phyloP scores from a whole-genome alignment of 2,329 filamentous ascomycete genomes.

The Apiospora aurea region DNA sequence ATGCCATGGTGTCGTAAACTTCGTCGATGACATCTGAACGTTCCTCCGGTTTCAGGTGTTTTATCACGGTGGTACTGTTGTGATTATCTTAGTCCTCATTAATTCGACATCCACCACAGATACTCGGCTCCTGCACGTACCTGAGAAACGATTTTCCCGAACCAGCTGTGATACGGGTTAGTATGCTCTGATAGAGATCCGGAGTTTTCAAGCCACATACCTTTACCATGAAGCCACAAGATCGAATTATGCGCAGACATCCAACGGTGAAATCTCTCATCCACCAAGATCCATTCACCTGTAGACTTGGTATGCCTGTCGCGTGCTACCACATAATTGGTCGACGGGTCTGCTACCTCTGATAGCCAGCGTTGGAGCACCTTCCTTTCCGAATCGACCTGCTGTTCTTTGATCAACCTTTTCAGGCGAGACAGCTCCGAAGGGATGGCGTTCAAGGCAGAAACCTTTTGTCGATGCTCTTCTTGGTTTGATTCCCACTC shows the following conservation, averaged over 20 bases:
- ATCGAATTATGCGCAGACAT: not conserved
- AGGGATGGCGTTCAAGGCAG: not conserved
- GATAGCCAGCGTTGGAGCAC: not conserved
- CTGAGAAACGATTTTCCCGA: not conserved
- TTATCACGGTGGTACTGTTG: not conserved
- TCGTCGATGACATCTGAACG: no score
- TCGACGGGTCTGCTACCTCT: not conserved
- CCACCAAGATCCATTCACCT: not conserved
- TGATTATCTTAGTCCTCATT: not conserved
- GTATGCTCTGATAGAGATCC: not conserved
- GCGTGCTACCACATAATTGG: not conserved
- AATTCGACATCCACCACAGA: no score
- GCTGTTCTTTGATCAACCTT: not conserved
- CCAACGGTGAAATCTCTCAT: not conserved
- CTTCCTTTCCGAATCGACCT: not conserved
- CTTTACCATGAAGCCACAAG: not conserved
- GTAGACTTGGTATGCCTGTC: not conserved
- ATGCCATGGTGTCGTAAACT: not conserved
- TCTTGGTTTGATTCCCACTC: not conserved
- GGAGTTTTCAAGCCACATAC: not conserved
- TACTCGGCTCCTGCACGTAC: not conserved
- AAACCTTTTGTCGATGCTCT: not conserved
- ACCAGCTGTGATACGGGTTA: not conserved
- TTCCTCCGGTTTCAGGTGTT: not conserved
- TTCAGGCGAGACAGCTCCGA: not conserved